phyloP scores from a whole-genome alignment of 2,329 filamentous ascomycete species.

The Cladorrhinum sp. region DNA sequence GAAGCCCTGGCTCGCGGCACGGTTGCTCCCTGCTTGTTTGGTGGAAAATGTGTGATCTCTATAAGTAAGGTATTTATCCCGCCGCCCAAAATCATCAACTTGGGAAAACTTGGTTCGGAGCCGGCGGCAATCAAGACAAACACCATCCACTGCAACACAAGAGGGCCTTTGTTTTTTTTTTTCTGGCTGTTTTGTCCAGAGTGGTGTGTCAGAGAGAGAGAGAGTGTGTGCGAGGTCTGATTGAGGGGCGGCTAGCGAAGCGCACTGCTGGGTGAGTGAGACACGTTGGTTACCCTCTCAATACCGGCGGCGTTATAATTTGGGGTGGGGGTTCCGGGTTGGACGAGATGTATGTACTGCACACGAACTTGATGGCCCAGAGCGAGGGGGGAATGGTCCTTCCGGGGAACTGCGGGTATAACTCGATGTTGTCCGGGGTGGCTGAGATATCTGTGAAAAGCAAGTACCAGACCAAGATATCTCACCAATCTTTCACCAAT shows the following conservation, averaged over 20 bases:
- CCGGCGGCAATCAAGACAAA: constrained; percentile 18
- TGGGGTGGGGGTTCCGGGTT: constrained; percentile 1
- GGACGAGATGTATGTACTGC: neutral
- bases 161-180: too few relatives aligned
- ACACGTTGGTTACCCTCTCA: neutral
- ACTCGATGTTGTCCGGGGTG: neutral
- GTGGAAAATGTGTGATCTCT: neutral
- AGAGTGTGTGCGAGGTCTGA: constrained; percentile 6
- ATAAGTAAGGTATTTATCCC: neutral
- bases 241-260: constrained; percentile 15
- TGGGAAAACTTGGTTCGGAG: neutral
- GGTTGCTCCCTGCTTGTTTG: constrained; percentile 10
- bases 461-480: neutral
- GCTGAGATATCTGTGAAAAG: neutral
- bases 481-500: neutral
- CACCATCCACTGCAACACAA: constrained; percentile 1
- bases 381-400: neutral
- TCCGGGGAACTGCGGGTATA: neutral
- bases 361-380: neutral
- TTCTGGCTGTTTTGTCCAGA: neutral
- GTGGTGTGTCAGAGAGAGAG: neutral
- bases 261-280: neutral
- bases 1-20: constrained; percentile 19
- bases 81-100: neutral
- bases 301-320: neutral